phyloP scores from a whole-genome alignment of 2,329 filamentous ascomycete species.

The Xylariaceae sp. region DNA sequence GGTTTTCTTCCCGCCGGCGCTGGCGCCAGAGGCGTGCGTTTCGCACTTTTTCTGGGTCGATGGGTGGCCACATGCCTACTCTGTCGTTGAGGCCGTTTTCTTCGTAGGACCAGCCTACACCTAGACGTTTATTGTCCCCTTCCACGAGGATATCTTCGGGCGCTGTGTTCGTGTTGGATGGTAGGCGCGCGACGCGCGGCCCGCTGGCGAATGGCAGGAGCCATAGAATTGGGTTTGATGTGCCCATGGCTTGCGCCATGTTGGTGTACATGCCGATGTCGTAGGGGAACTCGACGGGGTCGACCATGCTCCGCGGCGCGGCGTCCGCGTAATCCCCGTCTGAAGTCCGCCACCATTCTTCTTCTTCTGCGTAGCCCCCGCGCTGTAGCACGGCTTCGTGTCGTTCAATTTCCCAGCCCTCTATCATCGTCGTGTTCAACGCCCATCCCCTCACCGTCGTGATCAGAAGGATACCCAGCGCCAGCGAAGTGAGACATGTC shows the following conservation, averaged over 20 bases:
- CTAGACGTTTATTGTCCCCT: constrained; percentile 37
- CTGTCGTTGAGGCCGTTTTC: constrained; percentile 79
- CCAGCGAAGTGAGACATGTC: constrained; percentile 66
- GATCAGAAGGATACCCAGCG: constrained; percentile 69
- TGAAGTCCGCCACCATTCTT: constrained; percentile 46
- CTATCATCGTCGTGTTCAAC: constrained; percentile 80
- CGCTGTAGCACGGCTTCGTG: constrained; percentile 64
- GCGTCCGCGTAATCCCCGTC: constrained; percentile 41
- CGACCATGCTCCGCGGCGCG: constrained; percentile 56
- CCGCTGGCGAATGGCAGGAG: constrained; percentile 69
- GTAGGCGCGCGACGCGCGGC: constrained; percentile 50
- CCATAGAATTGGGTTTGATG: constrained; percentile 70
- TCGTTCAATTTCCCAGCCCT: constrained; percentile 75
- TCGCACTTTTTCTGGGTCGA: constrained; percentile 66
- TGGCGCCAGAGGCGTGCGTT: constrained; percentile 46
- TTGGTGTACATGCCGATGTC: constrained; percentile 79
- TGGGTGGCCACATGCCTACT: constrained; percentile 67
- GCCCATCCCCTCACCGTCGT: constrained; percentile 66
- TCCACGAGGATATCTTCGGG: constrained; percentile 20
- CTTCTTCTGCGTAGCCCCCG: constrained; percentile 47
- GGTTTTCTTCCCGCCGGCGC: constrained; percentile 43
- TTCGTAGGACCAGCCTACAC: constrained; percentile 66
- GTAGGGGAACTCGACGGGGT: constrained; percentile 79
- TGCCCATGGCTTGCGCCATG: constrained; percentile 78
- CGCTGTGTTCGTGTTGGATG: constrained; percentile 32